A percentile compares a stretch with the other conserved stretches of the same genome.
These are phyloP conservation scores for Calonectria naviculata DNA, from an alignment of 2,329 filamentous ascomycete species.

Conservation along the genomic window DNA sequence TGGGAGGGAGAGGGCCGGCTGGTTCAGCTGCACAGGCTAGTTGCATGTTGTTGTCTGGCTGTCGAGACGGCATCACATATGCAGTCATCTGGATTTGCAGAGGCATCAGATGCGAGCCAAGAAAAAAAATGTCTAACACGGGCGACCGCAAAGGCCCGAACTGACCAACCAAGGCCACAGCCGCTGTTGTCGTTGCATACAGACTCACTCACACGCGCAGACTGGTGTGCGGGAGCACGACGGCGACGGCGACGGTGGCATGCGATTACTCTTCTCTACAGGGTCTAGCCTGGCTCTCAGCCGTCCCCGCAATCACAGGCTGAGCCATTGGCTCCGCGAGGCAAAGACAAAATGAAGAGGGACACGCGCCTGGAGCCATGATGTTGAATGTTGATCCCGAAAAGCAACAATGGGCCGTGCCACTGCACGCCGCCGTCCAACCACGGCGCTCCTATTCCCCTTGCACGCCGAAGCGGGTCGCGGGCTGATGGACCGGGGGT, in stretches of 20 bases:
- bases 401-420: slow-evolving; percentile 26
- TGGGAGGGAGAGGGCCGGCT: not conserved
- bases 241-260: not conserved
- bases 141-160: not conserved
- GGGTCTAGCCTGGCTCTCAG: not conserved
- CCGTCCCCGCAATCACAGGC: not conserved
- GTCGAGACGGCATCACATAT: slow-evolving; percentile 1
- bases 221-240: not conserved
- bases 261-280: not conserved
- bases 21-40: not conserved
- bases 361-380: slow-evolving; percentile 18
- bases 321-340: slow-evolving; percentile 16
- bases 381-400: slow-evolving; percentile 28
- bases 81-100: not conserved
- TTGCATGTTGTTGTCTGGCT: not conserved
- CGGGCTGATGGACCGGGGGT: slow-evolving; percentile 16
- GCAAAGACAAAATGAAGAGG: slow-evolving; percentile 5
- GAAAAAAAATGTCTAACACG: not conserved
- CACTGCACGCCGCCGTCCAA: slow-evolving; percentile 29
- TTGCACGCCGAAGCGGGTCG: slow-evolving; percentile 21
- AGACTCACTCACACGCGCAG: not conserved
- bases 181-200: not conserved
- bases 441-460: slow-evolving; percentile 19
- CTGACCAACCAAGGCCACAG: not conserved
- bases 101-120: not conserved